Evolutionary conservation across 2,329 filamentous ascomycete species (phyloP).

Genomic region (Aureobasidium sp.): DNA sequence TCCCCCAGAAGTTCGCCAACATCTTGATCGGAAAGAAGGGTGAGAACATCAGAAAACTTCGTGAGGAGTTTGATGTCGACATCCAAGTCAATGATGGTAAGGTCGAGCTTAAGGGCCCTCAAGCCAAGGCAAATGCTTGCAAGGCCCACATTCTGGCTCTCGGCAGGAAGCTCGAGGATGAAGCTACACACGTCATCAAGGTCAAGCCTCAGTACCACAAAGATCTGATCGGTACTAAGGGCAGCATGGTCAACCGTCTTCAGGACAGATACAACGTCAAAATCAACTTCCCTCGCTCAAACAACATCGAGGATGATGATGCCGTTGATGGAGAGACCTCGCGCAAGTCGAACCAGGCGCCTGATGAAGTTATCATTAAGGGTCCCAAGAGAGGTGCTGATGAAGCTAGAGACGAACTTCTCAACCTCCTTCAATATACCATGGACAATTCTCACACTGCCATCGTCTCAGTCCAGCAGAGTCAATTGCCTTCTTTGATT

Average conservation of each 20-base stretch:
- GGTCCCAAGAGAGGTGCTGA: slow-evolving; percentile 91
- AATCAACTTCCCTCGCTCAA: slow-evolving; percentile 84
- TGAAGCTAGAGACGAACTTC: slow-evolving; percentile 82
- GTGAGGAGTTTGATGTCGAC: slow-evolving; percentile 64
- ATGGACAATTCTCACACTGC: slow-evolving; percentile 79
- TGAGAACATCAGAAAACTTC: slow-evolving; percentile 62
- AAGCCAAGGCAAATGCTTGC: slow-evolving; percentile 85
- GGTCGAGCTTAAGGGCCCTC: slow-evolving; percentile 90
- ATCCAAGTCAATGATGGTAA: slow-evolving; percentile 91
- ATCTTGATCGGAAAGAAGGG: slow-evolving; percentile 65
- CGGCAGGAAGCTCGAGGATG: slow-evolving; percentile 79
- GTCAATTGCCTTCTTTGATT: slow-evolving; percentile 88
- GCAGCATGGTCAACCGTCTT: slow-evolving; percentile 81
- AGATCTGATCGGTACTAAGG: slow-evolving; percentile 84
- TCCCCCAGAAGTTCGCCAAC: slow-evolving; percentile 90
- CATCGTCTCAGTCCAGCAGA: slow-evolving; percentile 78
- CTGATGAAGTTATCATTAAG: slow-evolving; percentile 85
- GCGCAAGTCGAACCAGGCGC: slow-evolving; percentile 60
- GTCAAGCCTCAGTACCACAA: slow-evolving; percentile 91
- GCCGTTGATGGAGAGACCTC: slow-evolving; percentile 65
- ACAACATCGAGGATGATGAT: slow-evolving; percentile 53
- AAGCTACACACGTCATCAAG: slow-evolving; percentile 79
- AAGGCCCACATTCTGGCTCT: slow-evolving; percentile 74
- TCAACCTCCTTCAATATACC: slow-evolving; percentile 80
- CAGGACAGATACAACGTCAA: slow-evolving; percentile 90